phyloP scores from a whole-genome alignment of 495 filamentous ascomycete species.

The Barbatosphaeria neglecta region DNA sequence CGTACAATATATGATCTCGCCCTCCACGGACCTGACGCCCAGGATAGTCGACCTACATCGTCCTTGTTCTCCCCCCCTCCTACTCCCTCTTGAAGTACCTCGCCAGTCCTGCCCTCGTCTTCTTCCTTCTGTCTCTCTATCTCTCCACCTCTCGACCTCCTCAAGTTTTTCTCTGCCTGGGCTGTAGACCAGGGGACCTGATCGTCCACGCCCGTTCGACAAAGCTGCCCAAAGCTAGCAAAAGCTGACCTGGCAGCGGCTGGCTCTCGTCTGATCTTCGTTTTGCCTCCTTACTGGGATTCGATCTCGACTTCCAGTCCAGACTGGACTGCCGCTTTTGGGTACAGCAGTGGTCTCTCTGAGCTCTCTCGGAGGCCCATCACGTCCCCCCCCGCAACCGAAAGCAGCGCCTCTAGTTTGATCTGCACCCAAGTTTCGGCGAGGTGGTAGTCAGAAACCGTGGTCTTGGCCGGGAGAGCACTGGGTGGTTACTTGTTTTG shows the following conservation, averaged over 20 bases:
- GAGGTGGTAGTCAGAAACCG: conserved; percentile 4
- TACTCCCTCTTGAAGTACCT: conserved; percentile 1
- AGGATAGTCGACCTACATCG: conserved; percentile 6
- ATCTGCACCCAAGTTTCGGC: conserved; percentile 13
- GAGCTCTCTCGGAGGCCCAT: neutral
- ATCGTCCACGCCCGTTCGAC: conserved; percentile 4
- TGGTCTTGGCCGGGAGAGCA: neutral
- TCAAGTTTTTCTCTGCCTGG: neutral
- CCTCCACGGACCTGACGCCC: conserved; percentile 9
- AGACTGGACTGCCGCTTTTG: neutral
- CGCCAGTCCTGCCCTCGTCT: conserved; percentile 1
- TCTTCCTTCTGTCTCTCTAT: conserved; percentile 1
- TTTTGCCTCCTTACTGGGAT: conserved; percentile 15
- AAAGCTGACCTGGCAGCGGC: neutral
- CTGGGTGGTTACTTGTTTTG: conserved; percentile 4
- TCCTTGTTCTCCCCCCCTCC: conserved; percentile 1
- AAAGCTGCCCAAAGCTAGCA: conserved; percentile 2
- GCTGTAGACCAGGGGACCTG: conserved; percentile 8
- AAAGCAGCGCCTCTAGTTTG: conserved; percentile 13
- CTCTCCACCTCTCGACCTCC: neutral
- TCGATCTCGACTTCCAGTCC: conserved; percentile 9
- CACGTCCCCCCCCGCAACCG: neutral
- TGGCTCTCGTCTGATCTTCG: conserved; percentile 18
- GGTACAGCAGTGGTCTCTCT: neutral
- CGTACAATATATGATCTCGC: conserved; percentile 20